A percentile compares a stretch with the other conserved stretches of the same genome.
Conservation (phyloP, 2,329 filamentous ascomycete genomes). For the Fusarium agapanthi region DNA sequence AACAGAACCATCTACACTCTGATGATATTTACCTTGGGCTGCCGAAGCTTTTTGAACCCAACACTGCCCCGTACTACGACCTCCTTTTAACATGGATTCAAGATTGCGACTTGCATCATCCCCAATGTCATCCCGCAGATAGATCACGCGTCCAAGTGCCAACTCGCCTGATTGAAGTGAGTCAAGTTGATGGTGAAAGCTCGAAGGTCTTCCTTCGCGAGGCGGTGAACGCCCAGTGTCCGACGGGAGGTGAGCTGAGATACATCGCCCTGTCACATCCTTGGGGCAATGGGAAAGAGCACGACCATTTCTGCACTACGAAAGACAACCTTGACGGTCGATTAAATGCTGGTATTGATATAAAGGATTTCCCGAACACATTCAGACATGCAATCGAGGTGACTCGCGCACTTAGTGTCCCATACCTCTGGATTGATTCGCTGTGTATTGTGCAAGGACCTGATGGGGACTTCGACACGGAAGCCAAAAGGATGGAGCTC, state of each 20-base stretch:
- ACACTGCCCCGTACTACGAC: background rate
- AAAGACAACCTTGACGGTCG: background rate
- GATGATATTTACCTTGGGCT: conserved; percentile 10
- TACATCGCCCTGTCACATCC: conserved; percentile 26
- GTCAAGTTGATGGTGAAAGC: too few relatives aligned
- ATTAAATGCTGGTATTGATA: background rate
- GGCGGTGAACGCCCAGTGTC: background rate
- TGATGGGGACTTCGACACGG: background rate
- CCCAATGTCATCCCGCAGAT: background rate
- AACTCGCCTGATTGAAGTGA: conserved; percentile 14
- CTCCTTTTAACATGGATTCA: conserved; percentile 12
- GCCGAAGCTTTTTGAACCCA: background rate
- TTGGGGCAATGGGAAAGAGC: background rate
- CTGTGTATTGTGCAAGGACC: conserved; percentile 15
- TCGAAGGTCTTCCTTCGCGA: background rate
- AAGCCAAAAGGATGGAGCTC: background rate
- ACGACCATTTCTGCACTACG: conserved; percentile 19
- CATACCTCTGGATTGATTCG: conserved; percentile 18
- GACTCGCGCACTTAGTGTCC: background rate
- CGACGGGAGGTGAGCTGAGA: background rate
- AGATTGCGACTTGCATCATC: conserved; percentile 13
- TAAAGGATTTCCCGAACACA: background rate
- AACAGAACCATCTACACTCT: too few relatives aligned
- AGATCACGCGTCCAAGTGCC: background rate
- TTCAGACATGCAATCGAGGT: conserved; percentile 4